A percentile compares a stretch with the other conserved stretches of the same genome.
These are phyloP conservation scores for Stentor roeselii DNA, from an alignment of 73 alveolate genomes.

Conservation along the genomic window DNA sequence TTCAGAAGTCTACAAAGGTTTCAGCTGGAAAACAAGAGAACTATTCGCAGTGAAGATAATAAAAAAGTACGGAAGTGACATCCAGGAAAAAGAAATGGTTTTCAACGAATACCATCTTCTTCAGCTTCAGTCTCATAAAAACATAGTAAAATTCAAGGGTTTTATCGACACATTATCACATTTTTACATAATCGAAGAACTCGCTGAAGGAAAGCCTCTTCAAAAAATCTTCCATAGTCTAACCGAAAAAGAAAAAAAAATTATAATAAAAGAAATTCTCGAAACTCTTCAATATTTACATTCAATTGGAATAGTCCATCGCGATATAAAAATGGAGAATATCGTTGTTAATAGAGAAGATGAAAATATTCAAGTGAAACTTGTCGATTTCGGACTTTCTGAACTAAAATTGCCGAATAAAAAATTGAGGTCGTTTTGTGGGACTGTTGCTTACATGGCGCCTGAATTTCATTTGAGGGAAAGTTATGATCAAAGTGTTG, in stretches of 20 bases:
- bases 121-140: not conserved
- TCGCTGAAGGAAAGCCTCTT: not conserved
- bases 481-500: constrained; percentile 39
- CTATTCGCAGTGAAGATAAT: not conserved
- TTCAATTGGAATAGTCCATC: not conserved
- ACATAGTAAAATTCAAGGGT: not conserved
- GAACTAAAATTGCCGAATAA: not conserved
- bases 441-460: constrained; percentile 28
- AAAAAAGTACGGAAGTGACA: not conserved
- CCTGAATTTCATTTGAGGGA: constrained; percentile 39
- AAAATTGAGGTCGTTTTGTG: not conserved
- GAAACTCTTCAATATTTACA: not conserved
- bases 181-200: not conserved
- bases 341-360: not conserved
- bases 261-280: no score
- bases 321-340: not conserved
- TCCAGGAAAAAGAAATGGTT: not conserved
- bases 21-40: not conserved
- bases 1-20: not conserved
- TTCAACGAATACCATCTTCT: not conserved
- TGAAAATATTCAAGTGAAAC: not conserved
- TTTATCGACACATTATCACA: not conserved
- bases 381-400: not conserved
- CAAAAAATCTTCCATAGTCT: not conserved
- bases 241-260: not conserved